These are phyloP conservation scores for Comarum palustre DNA, from an alignment of 306 rosid species.

Conservation along the genomic window DNA sequence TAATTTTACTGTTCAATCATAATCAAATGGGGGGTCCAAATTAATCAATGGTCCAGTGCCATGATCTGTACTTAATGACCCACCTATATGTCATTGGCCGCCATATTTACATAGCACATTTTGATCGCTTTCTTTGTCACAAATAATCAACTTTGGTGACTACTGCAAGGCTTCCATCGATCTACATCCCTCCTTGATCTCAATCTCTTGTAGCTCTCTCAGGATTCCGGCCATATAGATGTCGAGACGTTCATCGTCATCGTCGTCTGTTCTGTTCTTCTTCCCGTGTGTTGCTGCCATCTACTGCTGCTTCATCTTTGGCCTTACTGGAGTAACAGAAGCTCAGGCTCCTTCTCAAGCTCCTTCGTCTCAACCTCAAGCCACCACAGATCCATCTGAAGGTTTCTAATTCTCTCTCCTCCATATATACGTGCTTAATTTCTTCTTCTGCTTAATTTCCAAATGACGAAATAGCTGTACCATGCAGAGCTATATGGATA, in stretches of 20 bases:
- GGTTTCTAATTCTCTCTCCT: slow-evolving; percentile 29
- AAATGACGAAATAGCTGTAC: too few species aligned
- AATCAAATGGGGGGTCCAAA: slow-evolving; percentile 15
- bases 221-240: not conserved
- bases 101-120: too few species aligned
- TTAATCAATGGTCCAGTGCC: not conserved
- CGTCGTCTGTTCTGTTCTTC: not conserved
- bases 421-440: not conserved
- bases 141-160: not conserved
- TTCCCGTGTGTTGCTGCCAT: not conserved
- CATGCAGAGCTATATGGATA: too few species aligned
- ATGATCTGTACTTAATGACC: slow-evolving; percentile 1
- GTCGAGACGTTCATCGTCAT: not conserved
- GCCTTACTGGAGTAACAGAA: not conserved
- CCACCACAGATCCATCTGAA: slow-evolving; percentile 54
- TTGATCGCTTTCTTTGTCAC: too few species aligned
- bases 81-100: not conserved
- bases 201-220: not conserved
- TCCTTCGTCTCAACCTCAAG: slow-evolving; percentile 15
- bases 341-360: slow-evolving; percentile 16
- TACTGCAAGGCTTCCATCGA: not conserved
- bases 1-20: slow-evolving; percentile 5
- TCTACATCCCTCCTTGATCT: not conserved
- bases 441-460: too few species aligned
- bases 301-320: not conserved